Base-by-base conservation (phyloP, 1,139 yeast genomes). In the Pichia kudriavzevii region DNA sequence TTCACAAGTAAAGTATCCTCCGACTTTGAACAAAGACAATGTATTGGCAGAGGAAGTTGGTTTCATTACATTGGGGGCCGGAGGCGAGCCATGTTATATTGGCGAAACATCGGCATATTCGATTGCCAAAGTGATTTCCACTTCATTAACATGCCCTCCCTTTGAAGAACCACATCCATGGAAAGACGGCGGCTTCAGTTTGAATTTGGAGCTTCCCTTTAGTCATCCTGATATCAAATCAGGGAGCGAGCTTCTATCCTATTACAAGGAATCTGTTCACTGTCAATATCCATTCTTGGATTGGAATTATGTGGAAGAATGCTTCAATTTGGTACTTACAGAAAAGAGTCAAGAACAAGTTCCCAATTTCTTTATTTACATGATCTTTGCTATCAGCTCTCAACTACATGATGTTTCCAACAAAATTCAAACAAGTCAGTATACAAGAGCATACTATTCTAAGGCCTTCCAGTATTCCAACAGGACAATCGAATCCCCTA, bases 321-420 rank as follows among this genome's bases (percentile, higher is more conserved):
- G 44, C 34, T 61, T 47, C 33, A 41, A 45, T 3, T 28, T 35
- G 12, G 53, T 53, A 0, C 37, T 59, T 17, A 35, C 42, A 2
- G 24, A 46, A 3, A 48, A 48, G 16, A 51, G 46, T 3, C 43
- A 45, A 14, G 44, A 46, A n/a, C 50, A 64, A 14, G 15, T 31
- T 15, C 30, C 44, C 4, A 32, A 28, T 15, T 71, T 61, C 46
- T 72, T 71, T 43, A 55, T 70, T 32, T 66, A 69, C 42, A 65
- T 71, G 56, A 60, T 71, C 1, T 70, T 71, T 52, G 76, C 77
- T 7, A 63, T 72, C 25, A 72, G 73, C 0, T 61, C 72, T 1
- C 69, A 73, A 22, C 64, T 67, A 10, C 23, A n/a, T 61, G 66
- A 44, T 67, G 58, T 43, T 45, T 62, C 36, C 64, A 61, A 45